Percentiles rank a stretch among this genome's conserved stretches.
Conservation (phyloP, 257 asterid species). For the Petunia axillaris region DNA sequence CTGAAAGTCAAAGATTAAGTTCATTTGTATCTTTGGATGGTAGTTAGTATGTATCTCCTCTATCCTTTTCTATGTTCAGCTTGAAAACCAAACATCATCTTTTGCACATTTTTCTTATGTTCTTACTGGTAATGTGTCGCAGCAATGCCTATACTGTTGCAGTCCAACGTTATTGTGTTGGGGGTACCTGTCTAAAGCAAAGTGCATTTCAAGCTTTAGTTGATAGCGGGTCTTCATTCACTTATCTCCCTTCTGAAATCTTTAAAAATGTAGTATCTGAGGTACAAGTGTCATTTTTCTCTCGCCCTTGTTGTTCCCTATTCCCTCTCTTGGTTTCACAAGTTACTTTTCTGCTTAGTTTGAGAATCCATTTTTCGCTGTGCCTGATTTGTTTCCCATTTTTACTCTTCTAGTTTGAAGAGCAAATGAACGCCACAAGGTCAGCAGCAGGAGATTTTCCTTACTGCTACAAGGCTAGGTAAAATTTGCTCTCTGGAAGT, state of each 20-base stretch:
- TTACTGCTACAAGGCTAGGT: constrained; percentile 71
- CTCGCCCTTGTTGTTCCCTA: constrained; percentile 25
- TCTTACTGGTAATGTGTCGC: constrained; percentile 29
- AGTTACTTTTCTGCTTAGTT: constrained; percentile 10
- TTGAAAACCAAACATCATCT: constrained; percentile 18
- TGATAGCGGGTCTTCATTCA: constrained; percentile 84
- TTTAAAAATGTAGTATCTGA: constrained; percentile 54
- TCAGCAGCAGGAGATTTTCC: constrained; percentile 46
- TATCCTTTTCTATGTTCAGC: constrained; percentile 20
- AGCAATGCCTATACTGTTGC: constrained; percentile 56
- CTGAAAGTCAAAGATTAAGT: constrained; percentile 58
- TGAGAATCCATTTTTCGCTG: background rate
- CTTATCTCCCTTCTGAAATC: constrained; percentile 58
- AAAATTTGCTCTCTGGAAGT: constrained; percentile 28
- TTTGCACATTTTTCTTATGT: constrained; percentile 7
- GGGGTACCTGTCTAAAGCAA: constrained; percentile 53
- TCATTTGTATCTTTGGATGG: constrained; percentile 51
- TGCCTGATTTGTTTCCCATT: constrained; percentile 23
- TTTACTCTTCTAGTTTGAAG: constrained; percentile 55
- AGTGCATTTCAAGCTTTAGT: constrained; percentile 61
- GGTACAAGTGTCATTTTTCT: constrained; percentile 43
- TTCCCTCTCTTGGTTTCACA: constrained; percentile 16
- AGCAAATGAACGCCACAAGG: constrained; percentile 52
- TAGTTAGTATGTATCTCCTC: constrained; percentile 43
- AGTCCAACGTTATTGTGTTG: constrained; percentile 65